A percentile compares a stretch with the other conserved stretches of the same genome.
These are phyloP conservation scores for Fusarium sp. DNA, from an alignment of 2,329 filamentous ascomycete genomes.

Conservation along the genomic window DNA sequence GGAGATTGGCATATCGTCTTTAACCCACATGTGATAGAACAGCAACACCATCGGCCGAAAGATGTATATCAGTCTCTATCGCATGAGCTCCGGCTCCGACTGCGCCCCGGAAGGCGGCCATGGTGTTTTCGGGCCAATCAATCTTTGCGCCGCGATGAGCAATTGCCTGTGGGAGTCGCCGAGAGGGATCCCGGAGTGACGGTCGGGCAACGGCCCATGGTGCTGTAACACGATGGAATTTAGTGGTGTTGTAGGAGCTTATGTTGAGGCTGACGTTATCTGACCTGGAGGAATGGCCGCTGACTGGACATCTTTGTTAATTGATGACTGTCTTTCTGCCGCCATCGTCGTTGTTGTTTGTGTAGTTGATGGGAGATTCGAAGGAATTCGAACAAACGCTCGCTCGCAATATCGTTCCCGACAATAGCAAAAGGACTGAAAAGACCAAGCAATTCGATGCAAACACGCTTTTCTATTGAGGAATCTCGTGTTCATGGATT, in stretches of 20 bases:
- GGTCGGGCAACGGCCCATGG: constrained; percentile 50
- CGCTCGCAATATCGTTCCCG: background rate
- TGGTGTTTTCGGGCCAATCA: constrained; percentile 84
- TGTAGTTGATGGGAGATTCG: background rate
- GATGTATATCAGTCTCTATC: constrained; percentile 88
- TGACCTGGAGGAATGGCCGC: constrained; percentile 25
- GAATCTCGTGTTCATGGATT: constrained; percentile 22
- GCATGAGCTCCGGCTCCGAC: constrained; percentile 80
- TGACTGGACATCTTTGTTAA: constrained; percentile 16
- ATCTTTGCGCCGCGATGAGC: constrained; percentile 84
- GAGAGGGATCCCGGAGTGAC: constrained; percentile 41
- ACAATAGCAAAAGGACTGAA: background rate
- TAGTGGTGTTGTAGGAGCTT: background rate
- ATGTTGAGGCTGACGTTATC: background rate
- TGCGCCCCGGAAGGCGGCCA: constrained; percentile 81
- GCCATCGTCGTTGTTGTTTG: constrained; percentile 1
- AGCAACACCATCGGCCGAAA: constrained; percentile 84
- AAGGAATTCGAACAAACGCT: background rate
- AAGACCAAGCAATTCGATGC: background rate
- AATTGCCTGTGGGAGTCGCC: constrained; percentile 73
- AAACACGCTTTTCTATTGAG: constrained; percentile 3
- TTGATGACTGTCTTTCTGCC: constrained; percentile 16
- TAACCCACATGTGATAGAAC: constrained; percentile 80
- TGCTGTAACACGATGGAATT: constrained; percentile 19
- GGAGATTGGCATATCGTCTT: background rate